phyloP scores from a whole-genome alignment of 108 stramenopile species.

The Fistulifera solaris region DNA sequence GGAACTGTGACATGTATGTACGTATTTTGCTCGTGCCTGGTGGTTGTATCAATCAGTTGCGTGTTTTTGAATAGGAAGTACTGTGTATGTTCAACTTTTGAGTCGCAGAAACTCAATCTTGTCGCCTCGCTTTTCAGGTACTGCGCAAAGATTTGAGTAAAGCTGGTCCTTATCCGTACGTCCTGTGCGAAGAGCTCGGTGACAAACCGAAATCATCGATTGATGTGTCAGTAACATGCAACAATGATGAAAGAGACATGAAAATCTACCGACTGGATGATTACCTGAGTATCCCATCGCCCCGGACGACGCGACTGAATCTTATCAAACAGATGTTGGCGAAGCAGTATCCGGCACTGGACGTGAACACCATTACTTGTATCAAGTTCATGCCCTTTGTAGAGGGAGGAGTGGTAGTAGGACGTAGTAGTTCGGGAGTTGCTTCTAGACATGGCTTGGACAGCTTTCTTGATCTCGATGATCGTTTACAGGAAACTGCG shows the following conservation, averaged over 20 bases:
- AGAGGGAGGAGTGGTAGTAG: background rate
- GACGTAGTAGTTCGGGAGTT: conserved; percentile 10
- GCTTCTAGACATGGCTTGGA: background rate
- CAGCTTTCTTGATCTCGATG: conserved; percentile 2
- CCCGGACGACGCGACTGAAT: conserved; percentile 18
- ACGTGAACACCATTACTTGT: background rate
- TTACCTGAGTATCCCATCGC: conserved; percentile 28
- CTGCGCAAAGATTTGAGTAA: conserved; percentile 21
- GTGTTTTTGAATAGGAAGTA: too few species aligned
- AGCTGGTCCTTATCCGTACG: conserved; percentile 28
- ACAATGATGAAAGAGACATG: background rate
- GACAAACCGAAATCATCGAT: conserved; percentile 23
- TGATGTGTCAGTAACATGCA: conserved; percentile 11
- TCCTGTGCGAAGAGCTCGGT: conserved; percentile 16
- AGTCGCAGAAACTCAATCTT: too few species aligned
- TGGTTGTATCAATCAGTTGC: too few species aligned
- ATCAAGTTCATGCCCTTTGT: conserved; percentile 10
- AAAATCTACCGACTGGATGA: conserved; percentile 18
- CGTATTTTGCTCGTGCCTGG: background rate
- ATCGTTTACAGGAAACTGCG: background rate
- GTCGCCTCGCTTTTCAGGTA: background rate
- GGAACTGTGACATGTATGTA: conserved; percentile 26
- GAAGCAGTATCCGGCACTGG: conserved; percentile 24
- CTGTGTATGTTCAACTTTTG: too few species aligned
- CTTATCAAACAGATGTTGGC: conserved; percentile 15